Evolutionary conservation across 2,329 filamentous ascomycete species (phyloP).

Genomic region (Colletotrichum acutatum): DNA sequence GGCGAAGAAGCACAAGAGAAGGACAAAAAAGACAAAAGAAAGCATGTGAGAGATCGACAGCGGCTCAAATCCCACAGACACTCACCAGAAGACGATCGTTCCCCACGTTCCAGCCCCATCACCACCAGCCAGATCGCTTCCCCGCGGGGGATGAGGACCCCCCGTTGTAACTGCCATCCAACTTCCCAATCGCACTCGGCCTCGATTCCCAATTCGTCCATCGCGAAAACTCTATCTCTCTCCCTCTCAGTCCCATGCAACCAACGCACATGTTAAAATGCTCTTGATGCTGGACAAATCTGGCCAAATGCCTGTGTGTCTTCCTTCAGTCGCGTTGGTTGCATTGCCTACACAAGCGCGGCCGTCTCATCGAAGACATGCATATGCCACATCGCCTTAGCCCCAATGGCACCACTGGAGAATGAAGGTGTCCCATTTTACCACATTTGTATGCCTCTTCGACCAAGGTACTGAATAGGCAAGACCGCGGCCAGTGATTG

Average conservation of each 20-base stretch:
- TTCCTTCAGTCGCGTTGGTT: neutral
- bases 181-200: neutral
- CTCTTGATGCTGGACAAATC: neutral
- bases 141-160: neutral
- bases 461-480: neutral
- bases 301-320: neutral
- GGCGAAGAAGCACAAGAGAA: too few species aligned
- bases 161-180: neutral
- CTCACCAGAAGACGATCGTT: neutral
- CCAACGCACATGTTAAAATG: constrained; percentile 3
- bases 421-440: neutral
- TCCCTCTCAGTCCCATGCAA: neutral
- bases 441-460: neutral
- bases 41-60: constrained; percentile 28
- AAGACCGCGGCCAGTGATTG: neutral
- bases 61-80: constrained; percentile 19
- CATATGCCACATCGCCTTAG: constrained; percentile 11
- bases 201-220: neutral
- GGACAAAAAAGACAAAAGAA: constrained; percentile 4
- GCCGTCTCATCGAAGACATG: constrained; percentile 14
- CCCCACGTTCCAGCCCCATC: constrained; percentile 27
- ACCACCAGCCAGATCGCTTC: neutral
- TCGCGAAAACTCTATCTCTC: neutral
- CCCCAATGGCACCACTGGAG: neutral
- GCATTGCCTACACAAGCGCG: constrained; percentile 13